Evolutionary conservation across 495 filamentous ascomycete species (phyloP).

Genomic region (Xylaria sp.): DNA sequence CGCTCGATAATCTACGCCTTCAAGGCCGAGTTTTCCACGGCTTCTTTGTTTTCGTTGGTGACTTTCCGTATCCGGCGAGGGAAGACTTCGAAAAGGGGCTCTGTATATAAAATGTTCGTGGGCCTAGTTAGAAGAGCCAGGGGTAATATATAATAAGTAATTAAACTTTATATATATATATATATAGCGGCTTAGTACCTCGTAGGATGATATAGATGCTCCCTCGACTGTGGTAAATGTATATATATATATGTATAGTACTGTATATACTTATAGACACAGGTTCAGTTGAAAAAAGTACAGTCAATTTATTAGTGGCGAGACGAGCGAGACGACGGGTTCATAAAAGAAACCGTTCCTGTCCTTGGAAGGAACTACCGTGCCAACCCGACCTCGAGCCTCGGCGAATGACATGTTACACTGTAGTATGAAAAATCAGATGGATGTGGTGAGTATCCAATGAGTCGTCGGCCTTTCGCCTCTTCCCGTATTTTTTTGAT

Average conservation of each 20-base stretch:
- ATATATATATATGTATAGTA: too few relatives aligned
- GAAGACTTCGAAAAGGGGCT: not conserved
- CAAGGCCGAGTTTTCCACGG: not conserved
- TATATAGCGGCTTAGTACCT: not conserved
- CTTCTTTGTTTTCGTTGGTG: not conserved
- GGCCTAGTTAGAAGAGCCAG: not conserved
- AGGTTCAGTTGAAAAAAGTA: not conserved
- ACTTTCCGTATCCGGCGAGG: not conserved
- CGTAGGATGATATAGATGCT: not conserved
- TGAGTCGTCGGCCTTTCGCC: slow-evolving; percentile 20
- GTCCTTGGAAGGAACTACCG: not conserved
- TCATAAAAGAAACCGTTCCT: slow-evolving; percentile 5
- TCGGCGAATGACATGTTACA: slow-evolving; percentile 15
- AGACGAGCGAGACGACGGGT: not conserved
- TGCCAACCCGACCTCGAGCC: not conserved
- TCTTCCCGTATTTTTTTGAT: slow-evolving; percentile 17
- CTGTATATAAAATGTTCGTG: not conserved
- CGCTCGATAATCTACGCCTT: not conserved
- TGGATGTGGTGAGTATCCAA: not conserved
- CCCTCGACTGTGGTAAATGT: not conserved
- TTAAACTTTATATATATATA: not conserved
- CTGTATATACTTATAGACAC: not conserved
- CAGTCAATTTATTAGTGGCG: slow-evolving; percentile 4
- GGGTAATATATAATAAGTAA: not conserved
- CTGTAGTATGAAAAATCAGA: not conserved